These are phyloP conservation scores for Plasmodium coatneyi DNA, from an alignment of 169 alveolate genomes.

Conservation along the genomic window DNA sequence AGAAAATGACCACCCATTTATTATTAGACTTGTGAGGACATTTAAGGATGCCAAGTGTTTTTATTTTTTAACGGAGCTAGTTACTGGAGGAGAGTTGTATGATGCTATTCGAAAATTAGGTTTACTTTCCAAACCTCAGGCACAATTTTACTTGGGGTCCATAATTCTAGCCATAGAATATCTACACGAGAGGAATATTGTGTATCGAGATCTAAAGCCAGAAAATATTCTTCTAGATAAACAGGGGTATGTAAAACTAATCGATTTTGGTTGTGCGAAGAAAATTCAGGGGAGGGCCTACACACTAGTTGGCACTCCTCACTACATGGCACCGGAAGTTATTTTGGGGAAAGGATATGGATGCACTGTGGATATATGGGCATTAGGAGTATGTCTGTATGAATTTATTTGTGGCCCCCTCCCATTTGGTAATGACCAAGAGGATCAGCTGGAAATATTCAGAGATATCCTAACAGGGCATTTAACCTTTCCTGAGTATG, in stretches of 20 bases:
- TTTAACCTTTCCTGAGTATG: constrained; percentile 81
- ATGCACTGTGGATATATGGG: constrained; percentile 98
- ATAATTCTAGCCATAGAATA: constrained; percentile 92
- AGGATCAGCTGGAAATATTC: constrained; percentile 95
- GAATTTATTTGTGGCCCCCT: constrained; percentile 98
- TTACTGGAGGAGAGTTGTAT: constrained; percentile 95
- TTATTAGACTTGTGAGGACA: constrained; percentile 92
- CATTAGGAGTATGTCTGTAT: constrained; percentile 97
- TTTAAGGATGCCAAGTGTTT: constrained; percentile 91
- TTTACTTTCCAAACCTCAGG: constrained; percentile 88
- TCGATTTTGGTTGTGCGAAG: constrained; percentile 97
- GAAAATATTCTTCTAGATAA: constrained; percentile 96
- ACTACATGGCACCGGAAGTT: constrained; percentile 96
- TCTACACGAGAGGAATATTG: constrained; percentile 93
- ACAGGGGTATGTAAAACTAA: constrained; percentile 96
- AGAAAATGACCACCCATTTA: constrained; percentile 96
- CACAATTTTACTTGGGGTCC: constrained; percentile 94
- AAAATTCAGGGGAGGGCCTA: constrained; percentile 92
- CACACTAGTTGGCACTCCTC: constrained; percentile 97
- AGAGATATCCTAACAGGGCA: constrained; percentile 92
- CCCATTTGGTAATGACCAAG: constrained; percentile 98
- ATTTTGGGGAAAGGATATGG: constrained; percentile 96
- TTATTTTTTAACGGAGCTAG: constrained; percentile 93
- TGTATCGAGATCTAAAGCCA: constrained; percentile 97
- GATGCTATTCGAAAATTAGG: constrained; percentile 94